These are phyloP conservation scores for Starmerella lactis-condensi DNA, from an alignment of 805 yeast genomes.

Conservation along the genomic window DNA sequence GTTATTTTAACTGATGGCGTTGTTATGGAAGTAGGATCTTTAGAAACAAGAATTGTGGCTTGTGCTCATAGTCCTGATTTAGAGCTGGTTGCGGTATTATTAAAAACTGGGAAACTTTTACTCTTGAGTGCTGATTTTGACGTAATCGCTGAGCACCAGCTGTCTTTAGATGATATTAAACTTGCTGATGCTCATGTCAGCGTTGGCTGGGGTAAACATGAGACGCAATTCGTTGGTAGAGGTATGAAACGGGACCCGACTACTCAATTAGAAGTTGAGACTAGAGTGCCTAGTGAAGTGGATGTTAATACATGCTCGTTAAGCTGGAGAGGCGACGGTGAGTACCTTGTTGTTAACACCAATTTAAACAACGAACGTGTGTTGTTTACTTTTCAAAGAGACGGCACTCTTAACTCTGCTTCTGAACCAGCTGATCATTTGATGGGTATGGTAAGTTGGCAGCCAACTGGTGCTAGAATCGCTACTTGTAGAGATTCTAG, in stretches of 20 bases:
- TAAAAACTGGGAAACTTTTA: slow-evolving; percentile 24
- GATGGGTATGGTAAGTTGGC: slow-evolving; percentile 64
- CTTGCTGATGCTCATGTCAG: slow-evolving; percentile 60
- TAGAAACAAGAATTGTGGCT: slow-evolving; percentile 54
- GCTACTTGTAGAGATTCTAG: slow-evolving; percentile 61
- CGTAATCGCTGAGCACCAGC: slow-evolving; percentile 39
- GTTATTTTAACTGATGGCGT: slow-evolving; percentile 29
- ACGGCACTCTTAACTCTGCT: slow-evolving; percentile 57
- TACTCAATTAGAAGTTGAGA: slow-evolving; percentile 50
- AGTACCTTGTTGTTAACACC: slow-evolving; percentile 51
- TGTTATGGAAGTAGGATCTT: slow-evolving; percentile 63
- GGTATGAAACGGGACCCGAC: slow-evolving; percentile 90
- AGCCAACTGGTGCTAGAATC: slow-evolving; percentile 74
- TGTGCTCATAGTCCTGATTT: slow-evolving; percentile 87
- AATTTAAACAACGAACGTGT: slow-evolving; percentile 54
- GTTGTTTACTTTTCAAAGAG: slow-evolving; percentile 60
- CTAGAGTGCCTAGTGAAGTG: slow-evolving; percentile 39
- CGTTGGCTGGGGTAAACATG: slow-evolving; percentile 97
- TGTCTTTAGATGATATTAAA: slow-evolving; percentile 45
- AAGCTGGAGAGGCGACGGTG: slow-evolving; percentile 95
- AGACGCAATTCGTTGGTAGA: slow-evolving; percentile 88
- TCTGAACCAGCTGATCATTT: slow-evolving; percentile 78
- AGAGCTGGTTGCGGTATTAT: slow-evolving; percentile 51
- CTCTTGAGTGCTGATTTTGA: slow-evolving; percentile 63
- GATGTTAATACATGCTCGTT: slow-evolving; percentile 30